phyloP scores from a whole-genome alignment of 1,284 basidiomycete species.

The Blastosporella zonata region DNA sequence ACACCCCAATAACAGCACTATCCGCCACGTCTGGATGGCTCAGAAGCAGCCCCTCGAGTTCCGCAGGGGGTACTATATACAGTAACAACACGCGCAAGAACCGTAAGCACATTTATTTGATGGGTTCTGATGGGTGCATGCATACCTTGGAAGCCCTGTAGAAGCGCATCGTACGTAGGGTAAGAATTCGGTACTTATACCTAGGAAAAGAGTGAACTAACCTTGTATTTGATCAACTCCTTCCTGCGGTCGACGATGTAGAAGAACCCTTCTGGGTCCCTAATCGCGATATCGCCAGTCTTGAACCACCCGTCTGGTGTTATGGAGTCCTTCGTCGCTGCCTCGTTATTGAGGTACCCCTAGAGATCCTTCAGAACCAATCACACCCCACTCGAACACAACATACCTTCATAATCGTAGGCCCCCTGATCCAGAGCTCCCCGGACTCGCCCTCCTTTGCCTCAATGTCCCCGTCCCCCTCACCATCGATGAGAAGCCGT shows the following conservation, averaged over 20 bases:
- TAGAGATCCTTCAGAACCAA: constrained; percentile 20
- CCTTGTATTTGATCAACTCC: constrained; percentile 85
- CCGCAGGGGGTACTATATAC: constrained; percentile 72
- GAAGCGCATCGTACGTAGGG: too few relatives aligned
- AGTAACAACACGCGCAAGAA: neutral
- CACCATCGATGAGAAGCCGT: constrained; percentile 64
- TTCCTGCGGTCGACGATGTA: constrained; percentile 72
- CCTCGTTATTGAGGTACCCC: constrained; percentile 68
- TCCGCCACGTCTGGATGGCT: constrained; percentile 72
- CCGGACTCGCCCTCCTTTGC: constrained; percentile 57
- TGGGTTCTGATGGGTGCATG: neutral
- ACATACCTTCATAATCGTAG: constrained; percentile 73
- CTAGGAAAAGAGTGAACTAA: constrained; percentile 17
- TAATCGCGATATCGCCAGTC: constrained; percentile 73
- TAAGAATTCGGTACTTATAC: too few relatives aligned
- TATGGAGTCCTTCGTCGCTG: constrained; percentile 65
- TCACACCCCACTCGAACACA: neutral
- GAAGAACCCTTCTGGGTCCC: constrained; percentile 64
- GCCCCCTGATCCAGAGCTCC: constrained; percentile 80
- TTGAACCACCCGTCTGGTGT: constrained; percentile 79
- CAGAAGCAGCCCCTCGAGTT: constrained; percentile 73
- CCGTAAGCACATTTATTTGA: neutral
- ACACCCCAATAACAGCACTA: constrained; percentile 70
- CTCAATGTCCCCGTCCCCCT: constrained; percentile 50
- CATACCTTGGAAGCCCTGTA: constrained; percentile 48